Conservation (phyloP, 495 filamentous ascomycete species). For the Aspergillus carlsbadensis region DNA sequence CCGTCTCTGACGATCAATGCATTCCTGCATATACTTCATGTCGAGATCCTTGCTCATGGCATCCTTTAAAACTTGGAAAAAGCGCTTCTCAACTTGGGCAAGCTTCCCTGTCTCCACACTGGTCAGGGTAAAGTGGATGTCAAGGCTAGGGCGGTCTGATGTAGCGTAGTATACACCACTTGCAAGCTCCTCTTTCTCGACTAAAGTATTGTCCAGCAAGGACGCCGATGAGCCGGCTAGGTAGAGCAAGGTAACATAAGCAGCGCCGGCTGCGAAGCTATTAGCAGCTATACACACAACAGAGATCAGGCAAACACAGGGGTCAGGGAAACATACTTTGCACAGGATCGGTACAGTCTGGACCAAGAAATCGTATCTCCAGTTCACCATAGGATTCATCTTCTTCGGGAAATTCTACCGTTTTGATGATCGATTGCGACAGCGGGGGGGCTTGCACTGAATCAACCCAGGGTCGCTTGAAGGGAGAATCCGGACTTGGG, state of each 20-base stretch:
- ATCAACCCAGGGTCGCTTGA: conserved; percentile 88
- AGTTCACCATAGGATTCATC: conserved; percentile 92
- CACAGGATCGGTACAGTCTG: conserved; percentile 64
- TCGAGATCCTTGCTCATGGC: conserved; percentile 77
- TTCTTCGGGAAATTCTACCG: conserved; percentile 91
- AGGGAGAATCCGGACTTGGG: conserved; percentile 68
- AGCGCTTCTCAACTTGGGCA: conserved; percentile 74
- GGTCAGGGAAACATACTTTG: conserved; percentile 40
- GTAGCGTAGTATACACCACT: conserved; percentile 75
- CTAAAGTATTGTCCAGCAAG: conserved; percentile 83
- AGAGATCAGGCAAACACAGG: neutral
- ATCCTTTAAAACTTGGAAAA: conserved; percentile 80
- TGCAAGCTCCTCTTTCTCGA: conserved; percentile 89
- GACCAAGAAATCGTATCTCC: conserved; percentile 79
- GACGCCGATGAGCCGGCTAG: conserved; percentile 90
- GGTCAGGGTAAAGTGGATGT: conserved; percentile 79
- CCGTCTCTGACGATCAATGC: conserved; percentile 72
- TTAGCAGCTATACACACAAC: conserved; percentile 15
- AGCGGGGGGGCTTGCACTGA: conserved; percentile 74
- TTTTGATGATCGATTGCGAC: conserved; percentile 66
- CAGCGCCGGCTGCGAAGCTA: conserved; percentile 52
- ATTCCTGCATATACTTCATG: conserved; percentile 85
- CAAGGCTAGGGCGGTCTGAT: conserved; percentile 73
- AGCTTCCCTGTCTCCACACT: conserved; percentile 87
- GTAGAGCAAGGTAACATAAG: conserved; percentile 78